Evolutionary conservation across 2,329 filamentous ascomycete genomes (phyloP).

Genomic region (Epicoccum nigrum): DNA sequence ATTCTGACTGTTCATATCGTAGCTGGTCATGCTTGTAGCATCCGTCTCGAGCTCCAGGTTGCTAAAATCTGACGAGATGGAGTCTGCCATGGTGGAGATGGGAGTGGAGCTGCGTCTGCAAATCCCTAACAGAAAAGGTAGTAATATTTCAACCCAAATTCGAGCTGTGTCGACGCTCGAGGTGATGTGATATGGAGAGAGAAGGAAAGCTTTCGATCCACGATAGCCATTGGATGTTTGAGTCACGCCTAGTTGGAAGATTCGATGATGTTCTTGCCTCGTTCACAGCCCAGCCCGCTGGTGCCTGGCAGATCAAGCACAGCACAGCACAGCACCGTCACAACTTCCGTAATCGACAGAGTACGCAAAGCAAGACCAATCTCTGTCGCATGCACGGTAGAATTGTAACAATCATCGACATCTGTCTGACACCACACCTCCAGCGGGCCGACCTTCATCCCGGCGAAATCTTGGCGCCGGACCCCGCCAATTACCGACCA

Average conservation of each 20-base stretch:
- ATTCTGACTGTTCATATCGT: background rate
- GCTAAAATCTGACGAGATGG: constrained; percentile 15
- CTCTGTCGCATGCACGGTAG: constrained; percentile 3
- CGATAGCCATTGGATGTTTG: constrained; percentile 12
- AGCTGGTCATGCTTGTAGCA: constrained; percentile 5
- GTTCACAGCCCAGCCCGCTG: background rate
- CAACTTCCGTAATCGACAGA: too few species aligned
- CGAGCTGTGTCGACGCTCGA: background rate
- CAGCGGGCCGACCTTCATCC: constrained; percentile 12
- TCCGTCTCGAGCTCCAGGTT: constrained; percentile 20
- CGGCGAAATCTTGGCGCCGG: constrained; percentile 7
- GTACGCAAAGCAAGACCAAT: background rate
- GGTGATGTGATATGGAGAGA: background rate
- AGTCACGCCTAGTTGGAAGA: constrained; percentile 15
- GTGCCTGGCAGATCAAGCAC: constrained; percentile 1
- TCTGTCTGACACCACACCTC: too few species aligned
- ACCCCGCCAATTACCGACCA: constrained; percentile 33
- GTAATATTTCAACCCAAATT: background rate
- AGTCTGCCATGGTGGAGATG: constrained; percentile 22
- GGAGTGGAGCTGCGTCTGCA: background rate
- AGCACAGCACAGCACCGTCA: too few species aligned
- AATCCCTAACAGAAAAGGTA: background rate
- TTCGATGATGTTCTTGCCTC: constrained; percentile 17
- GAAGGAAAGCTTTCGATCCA: background rate
- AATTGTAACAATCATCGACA: background rate